Evolutionary conservation across 371 early-diverging fungal species (phyloP), one percentile per base, ranked within the genome.

Genomic region (Haplosporangium sp.): DNA sequence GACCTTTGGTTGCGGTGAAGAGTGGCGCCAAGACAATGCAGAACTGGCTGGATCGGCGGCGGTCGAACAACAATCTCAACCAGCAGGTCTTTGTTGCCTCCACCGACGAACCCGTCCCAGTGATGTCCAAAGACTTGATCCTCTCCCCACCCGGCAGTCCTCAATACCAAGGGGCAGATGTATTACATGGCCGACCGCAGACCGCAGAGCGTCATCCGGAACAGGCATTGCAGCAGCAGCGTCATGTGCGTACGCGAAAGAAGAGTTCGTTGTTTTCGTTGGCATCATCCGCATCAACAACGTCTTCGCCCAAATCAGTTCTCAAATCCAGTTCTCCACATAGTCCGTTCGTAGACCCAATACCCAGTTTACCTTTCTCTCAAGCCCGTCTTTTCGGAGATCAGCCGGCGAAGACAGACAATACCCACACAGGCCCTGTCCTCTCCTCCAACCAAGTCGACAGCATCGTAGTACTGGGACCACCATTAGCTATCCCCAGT

Each of bases 1-100:
- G 55, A 42, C 20, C 60, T 9, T 48, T 59, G 18, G 7, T 11
- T 3, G 41, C 57, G 16, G 64, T 41, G 36, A 60, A 66, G 41
- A 59, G 67, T 2, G 64, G 72, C 14, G 59, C 63, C n/a, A 73
- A 64, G 42, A 62, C 62, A 14, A 40, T 64, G 54, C 72, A 65
- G 38, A 38, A 67, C n/a, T 67, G 67, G 73, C 38, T 73, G 20
- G 73, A 66, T 16, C 62, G 59, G 11, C 62, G 61, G 4, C 18
- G 62, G 11, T 73, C 67, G 6, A 57, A 61, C 13, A 59, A 66
- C 40, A 66, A 65, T 16, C 53, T 69, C 4, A 61, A 42, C 16
- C 62, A 62, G 36, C 64, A 58, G 16, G 7, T 51, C 36, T 67
- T 59, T 37, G 36, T 63, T 1, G 57, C 67, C n/a, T 50, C 67